A percentile compares a stretch with the other conserved stretches of the same genome.
phyloP scores from a whole-genome alignment of 768 basidiomycete species.

The Pleurotus sapidus region DNA sequence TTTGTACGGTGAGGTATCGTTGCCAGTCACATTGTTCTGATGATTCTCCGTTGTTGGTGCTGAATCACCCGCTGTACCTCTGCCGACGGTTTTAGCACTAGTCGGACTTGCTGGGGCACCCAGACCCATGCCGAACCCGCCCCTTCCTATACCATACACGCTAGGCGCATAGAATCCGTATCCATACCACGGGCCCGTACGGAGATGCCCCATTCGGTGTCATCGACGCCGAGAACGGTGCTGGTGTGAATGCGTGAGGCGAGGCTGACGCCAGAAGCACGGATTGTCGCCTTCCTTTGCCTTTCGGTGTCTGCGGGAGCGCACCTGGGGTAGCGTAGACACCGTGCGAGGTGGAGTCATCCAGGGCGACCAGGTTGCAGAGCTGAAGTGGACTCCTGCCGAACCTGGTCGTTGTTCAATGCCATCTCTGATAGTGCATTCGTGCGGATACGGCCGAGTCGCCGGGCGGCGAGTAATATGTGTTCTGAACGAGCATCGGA shows the following conservation, averaged over 20 bases:
- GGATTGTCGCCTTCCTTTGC: slow-evolving; percentile 1
- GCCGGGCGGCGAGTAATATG: slow-evolving; percentile 68
- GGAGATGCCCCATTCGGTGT: not conserved
- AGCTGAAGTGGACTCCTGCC: not conserved
- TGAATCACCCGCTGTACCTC: not conserved
- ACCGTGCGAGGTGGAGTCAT: not conserved
- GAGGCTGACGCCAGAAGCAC: not conserved
- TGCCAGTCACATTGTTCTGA: not conserved
- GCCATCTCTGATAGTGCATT: not conserved
- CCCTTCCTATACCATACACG: not conserved
- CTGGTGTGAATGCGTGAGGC: not conserved
- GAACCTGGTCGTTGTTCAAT: not conserved
- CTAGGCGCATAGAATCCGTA: not conserved
- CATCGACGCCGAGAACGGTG: not conserved
- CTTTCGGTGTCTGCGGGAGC: slow-evolving; percentile 4
- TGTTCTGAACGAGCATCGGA: slow-evolving; percentile 73
- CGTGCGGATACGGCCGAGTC: slow-evolving; percentile 42
- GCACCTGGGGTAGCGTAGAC: not conserved
- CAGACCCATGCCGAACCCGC: not conserved
- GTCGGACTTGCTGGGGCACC: not conserved
- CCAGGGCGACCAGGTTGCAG: not conserved
- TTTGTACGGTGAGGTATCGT: not conserved
- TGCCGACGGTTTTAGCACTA: not conserved
- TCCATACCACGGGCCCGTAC: slow-evolving; percentile 5
- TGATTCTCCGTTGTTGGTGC: not conserved